These are phyloP conservation scores for Plasmodium gonderi DNA, from an alignment of 169 alveolate genomes.

Conservation along the genomic window DNA sequence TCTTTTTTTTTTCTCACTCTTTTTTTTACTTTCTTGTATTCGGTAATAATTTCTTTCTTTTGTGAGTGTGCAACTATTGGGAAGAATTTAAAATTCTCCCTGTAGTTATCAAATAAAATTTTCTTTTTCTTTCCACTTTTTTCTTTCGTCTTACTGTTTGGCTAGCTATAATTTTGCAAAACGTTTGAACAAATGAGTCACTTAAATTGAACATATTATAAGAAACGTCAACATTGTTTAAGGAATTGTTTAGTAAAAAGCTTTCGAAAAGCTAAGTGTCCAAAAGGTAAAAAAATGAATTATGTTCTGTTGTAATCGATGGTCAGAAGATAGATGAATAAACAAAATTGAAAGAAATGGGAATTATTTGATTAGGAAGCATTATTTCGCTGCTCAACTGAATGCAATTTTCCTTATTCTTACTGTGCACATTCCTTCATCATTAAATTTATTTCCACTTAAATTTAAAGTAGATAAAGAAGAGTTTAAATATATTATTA, in stretches of 20 bases:
- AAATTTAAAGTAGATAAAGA: constrained; percentile 46
- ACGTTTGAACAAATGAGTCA: constrained; percentile 17
- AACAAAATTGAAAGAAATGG: neutral
- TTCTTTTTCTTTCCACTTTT: constrained; percentile 7
- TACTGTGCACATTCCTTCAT: constrained; percentile 47
- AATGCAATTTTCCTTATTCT: constrained; percentile 1
- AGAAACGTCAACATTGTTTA: constrained; percentile 43
- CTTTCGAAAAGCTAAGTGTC: constrained; percentile 58
- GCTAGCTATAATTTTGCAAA: constrained; percentile 26
- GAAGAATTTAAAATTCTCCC: neutral
- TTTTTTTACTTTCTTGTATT: too few species aligned
- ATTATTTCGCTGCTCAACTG: neutral
- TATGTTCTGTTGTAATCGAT: too few species aligned
- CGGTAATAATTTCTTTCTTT: neutral
- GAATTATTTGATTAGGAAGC: neutral
- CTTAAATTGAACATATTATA: constrained; percentile 59
- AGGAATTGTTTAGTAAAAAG: constrained; percentile 35
- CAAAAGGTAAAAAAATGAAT: neutral
- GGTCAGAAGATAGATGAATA: too few species aligned
- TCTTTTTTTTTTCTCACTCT: too few species aligned
- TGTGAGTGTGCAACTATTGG: neutral
- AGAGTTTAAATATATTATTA: constrained; percentile 59
- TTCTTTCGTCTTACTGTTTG: constrained; percentile 16
- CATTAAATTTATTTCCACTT: constrained; percentile 41
- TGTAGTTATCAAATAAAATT: neutral